Evolutionary conservation across 176 grass and related monocot species (phyloP).

Genomic region (Microstegium vimineum): DNA sequence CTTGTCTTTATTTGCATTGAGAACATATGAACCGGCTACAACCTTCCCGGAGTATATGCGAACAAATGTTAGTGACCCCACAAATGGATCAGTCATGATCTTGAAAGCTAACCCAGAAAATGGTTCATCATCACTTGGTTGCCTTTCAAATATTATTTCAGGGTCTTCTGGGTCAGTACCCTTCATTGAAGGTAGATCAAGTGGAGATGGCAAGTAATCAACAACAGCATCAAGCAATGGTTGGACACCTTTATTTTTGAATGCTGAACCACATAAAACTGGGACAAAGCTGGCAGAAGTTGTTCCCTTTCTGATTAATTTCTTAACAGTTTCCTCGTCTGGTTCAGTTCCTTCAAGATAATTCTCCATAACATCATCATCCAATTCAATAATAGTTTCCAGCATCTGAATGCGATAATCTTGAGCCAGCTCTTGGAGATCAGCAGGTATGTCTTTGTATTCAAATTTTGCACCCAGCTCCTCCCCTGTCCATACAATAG

Average conservation of each 20-base stretch:
- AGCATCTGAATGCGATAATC: constrained; percentile 77
- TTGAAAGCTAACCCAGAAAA: constrained; percentile 98
- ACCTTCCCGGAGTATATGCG: constrained; percentile 92
- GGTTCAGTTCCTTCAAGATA: constrained; percentile 91
- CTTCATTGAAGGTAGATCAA: constrained; percentile 92
- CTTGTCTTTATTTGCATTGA: constrained; percentile 95
- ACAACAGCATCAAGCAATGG: constrained; percentile 96
- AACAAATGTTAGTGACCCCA: constrained; percentile 92
- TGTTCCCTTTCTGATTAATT: constrained; percentile 81
- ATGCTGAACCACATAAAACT: constrained; percentile 93
- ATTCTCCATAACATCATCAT: constrained; percentile 79
- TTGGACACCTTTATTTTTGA: constrained; percentile 98
- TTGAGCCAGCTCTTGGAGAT: constrained; percentile 72
- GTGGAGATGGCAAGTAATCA: constrained; percentile 85
- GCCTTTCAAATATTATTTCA: constrained; percentile 64
- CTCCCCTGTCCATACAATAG: constrained; percentile 88
- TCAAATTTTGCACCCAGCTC: constrained; percentile 88
- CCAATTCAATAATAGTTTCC: constrained; percentile 84
- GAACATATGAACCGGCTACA: constrained; percentile 77
- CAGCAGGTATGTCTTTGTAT: constrained; percentile 79
- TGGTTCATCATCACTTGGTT: constrained; percentile 63
- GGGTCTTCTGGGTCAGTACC: constrained; percentile 78
- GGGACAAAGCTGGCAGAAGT: constrained; percentile 77
- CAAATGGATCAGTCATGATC: constrained; percentile 97
- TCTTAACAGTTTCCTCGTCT: constrained; percentile 85